A percentile compares a stretch with the other conserved stretches of the same genome.
phyloP scores from a whole-genome alignment of 768 basidiomycete genomes.

The Mycena haematopus region DNA sequence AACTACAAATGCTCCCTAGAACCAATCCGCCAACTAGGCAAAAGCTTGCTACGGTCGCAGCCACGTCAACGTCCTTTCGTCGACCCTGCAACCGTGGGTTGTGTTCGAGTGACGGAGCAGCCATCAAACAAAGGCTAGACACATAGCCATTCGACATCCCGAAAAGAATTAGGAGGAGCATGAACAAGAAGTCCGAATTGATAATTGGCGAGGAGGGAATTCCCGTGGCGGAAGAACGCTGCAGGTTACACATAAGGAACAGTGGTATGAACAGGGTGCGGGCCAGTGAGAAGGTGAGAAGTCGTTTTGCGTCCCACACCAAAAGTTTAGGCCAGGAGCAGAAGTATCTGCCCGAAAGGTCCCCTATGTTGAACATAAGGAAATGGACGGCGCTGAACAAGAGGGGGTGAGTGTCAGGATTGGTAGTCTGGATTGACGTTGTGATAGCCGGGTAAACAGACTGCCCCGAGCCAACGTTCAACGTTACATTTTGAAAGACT shows the following conservation, averaged over 20 bases:
- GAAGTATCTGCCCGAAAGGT: slow-evolving; percentile 71
- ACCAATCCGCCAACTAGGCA: slow-evolving; percentile 79
- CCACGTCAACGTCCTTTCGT: slow-evolving; percentile 82
- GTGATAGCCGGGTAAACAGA: slow-evolving; percentile 90
- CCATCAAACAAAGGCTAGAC: slow-evolving; percentile 80
- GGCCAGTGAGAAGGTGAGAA: slow-evolving; percentile 67
- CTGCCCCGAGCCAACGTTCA: slow-evolving; percentile 45
- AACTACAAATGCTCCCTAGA: slow-evolving; percentile 80
- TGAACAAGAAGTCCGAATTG: slow-evolving; percentile 78
- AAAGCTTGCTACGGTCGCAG: slow-evolving; percentile 83
- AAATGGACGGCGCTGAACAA: slow-evolving; percentile 84
- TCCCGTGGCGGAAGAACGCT: slow-evolving; percentile 45
- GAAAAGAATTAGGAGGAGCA: slow-evolving; percentile 74
- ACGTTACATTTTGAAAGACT: slow-evolving; percentile 1
- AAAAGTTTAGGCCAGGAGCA: slow-evolving; percentile 70
- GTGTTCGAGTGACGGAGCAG: slow-evolving; percentile 80
- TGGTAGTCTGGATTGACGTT: slow-evolving; percentile 71
- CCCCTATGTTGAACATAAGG: slow-evolving; percentile 75
- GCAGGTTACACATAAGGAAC: slow-evolving; percentile 89
- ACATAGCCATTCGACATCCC: slow-evolving; percentile 86
- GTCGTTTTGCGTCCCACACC: slow-evolving; percentile 70
- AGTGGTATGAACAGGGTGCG: slow-evolving; percentile 86
- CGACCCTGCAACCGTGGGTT: slow-evolving; percentile 74
- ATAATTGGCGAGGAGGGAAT: slow-evolving; percentile 55
- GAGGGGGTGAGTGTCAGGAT: slow-evolving; percentile 73